phyloP scores from a whole-genome alignment of 75 land plant species.

The Selaginella tamariscina region DNA sequence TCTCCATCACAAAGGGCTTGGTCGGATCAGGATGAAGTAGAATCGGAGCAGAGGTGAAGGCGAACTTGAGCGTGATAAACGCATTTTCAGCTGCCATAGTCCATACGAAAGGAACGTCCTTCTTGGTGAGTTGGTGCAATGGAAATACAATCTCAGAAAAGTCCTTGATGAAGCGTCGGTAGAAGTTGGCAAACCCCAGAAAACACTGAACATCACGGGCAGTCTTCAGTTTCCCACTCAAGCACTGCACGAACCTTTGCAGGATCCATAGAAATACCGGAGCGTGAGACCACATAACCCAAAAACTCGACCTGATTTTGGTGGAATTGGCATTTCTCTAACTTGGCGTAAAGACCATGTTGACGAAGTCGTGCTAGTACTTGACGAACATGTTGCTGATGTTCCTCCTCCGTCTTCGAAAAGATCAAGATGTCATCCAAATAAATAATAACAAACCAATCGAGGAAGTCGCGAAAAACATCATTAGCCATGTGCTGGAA shows the following conservation, averaged over 20 bases:
- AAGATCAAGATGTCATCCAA: conserved; percentile 20
- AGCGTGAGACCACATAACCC: conserved; percentile 14
- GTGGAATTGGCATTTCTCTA: conserved; percentile 16
- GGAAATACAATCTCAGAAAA: conserved; percentile 1
- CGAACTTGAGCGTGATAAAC: conserved; percentile 8
- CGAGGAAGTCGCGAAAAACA: conserved; percentile 14
- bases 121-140: conserved; percentile 3
- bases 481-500: conserved; percentile 15
- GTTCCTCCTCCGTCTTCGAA: conserved; percentile 19
- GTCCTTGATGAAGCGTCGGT: conserved; percentile 1
- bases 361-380: conserved; percentile 12
- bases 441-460: conserved; percentile 16
- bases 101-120: conserved; percentile 11
- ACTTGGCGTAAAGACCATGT: conserved; percentile 16
- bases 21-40: conserved; percentile 16
- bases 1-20: conserved; percentile 15
- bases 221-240: not conserved
- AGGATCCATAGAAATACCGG: conserved; percentile 22
- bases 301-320: conserved; percentile 21
- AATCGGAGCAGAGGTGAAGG: conserved; percentile 5
- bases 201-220: conserved; percentile 11
- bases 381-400: conserved; percentile 14
- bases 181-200: conserved; percentile 10
- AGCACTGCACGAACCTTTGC: conserved; percentile 14
- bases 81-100: conserved; percentile 6